Conservation (phyloP, 2,329 filamentous ascomycete species). For the Fusarium albosuccineum region DNA sequence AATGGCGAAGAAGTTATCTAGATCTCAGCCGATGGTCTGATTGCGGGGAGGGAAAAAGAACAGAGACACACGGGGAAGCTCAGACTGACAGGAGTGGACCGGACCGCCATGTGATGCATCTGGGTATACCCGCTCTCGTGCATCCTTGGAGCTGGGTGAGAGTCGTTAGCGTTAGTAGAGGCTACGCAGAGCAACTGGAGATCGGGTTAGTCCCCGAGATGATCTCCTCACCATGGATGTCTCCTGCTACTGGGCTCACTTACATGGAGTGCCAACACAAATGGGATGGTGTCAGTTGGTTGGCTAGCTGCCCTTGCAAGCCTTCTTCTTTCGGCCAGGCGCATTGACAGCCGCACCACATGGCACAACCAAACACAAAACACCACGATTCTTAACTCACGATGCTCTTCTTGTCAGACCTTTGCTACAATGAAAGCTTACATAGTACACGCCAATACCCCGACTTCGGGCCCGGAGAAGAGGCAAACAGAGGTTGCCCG, state of each 20-base stretch:
- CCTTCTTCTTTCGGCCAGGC: constrained; percentile 34
- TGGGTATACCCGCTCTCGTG: constrained; percentile 42
- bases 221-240: constrained; percentile 30
- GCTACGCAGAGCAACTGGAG: constrained; percentile 28
- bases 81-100: constrained; percentile 24
- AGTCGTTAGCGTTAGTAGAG: constrained; percentile 9
- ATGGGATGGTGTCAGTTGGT: constrained; percentile 37
- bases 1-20: constrained; percentile 21
- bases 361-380: constrained; percentile 14
- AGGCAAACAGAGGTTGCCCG: background rate
- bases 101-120: constrained; percentile 33
- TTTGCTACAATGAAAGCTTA: background rate
- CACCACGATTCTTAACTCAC: constrained; percentile 28
- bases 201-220: constrained; percentile 29
- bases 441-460: background rate
- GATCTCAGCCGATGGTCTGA: constrained; percentile 33
- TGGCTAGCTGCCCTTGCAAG: constrained; percentile 36
- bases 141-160: constrained; percentile 21
- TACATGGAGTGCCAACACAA: constrained; percentile 1
- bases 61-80: constrained; percentile 36
- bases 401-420: constrained; percentile 22
- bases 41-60: constrained; percentile 32
- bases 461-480: background rate
- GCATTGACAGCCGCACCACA: constrained; percentile 4
- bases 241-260: background rate